Conservation (phyloP, 768 basidiomycete species). For the Tulasnella calospora region DNA sequence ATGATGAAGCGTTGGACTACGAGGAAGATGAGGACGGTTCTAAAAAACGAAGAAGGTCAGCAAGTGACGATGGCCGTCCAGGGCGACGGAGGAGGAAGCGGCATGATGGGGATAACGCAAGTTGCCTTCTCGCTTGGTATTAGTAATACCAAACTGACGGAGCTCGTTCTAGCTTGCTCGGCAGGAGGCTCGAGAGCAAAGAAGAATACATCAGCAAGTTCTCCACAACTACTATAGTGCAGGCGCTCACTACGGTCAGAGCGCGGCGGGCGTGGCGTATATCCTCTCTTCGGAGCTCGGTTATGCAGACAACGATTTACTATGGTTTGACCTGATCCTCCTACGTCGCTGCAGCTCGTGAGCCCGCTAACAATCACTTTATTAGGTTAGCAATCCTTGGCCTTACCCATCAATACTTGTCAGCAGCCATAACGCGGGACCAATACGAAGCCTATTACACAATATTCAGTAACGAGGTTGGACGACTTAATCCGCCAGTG, state of each 20-base stretch:
- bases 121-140: not conserved
- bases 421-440: constrained; percentile 80
- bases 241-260: constrained; percentile 85
- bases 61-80: constrained; percentile 21
- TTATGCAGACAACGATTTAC: constrained; percentile 84
- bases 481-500: constrained; percentile 68
- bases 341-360: not conserved
- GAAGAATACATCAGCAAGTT: constrained; percentile 54
- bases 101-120: constrained; percentile 26
- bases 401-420: constrained; percentile 86
- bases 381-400: constrained; percentile 87
- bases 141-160: not conserved
- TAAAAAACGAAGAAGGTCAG: constrained; percentile 32
- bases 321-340: constrained; percentile 60
- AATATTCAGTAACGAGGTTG: constrained; percentile 86
- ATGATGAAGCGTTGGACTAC: constrained; percentile 46
- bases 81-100: constrained; percentile 13
- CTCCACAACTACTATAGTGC: constrained; percentile 77
- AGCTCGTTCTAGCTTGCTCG: constrained; percentile 41
- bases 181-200: constrained; percentile 66
- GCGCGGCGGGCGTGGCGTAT: constrained; percentile 83
- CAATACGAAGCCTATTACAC: constrained; percentile 77
- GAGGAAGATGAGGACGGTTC: constrained; percentile 44
- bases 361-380: constrained; percentile 3
- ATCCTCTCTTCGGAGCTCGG: constrained; percentile 86